Evolutionary conservation across 257 asterid species (phyloP), one percentile per base, ranked within the genome.

Genomic region (Buddleja alternifolia): DNA sequence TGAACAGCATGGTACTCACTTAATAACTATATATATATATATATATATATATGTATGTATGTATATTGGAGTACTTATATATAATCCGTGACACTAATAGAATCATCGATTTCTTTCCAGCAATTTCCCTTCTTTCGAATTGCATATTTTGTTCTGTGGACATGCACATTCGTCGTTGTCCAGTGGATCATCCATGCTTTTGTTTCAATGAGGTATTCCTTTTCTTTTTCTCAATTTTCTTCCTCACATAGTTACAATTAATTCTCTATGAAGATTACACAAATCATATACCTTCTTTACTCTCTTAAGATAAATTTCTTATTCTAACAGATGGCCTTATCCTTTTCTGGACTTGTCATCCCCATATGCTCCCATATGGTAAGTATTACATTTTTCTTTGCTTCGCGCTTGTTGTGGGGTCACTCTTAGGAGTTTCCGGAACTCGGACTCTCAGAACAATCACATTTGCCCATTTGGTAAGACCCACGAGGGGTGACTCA

Each of bases 171-270:
- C 75, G 96, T 93, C 74, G 17, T 86, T 66, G 84, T 93, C 86
- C 98, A 93, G 75, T 93, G 97, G 98, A 77, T 88, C 63, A 7
- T 83, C 65, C 98, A 93, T 73, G 87, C 80, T 56, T 88, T 70
- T 77, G 80, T 88, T 50, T 79, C 89, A 7, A 53, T 78, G 62
- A 73, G 91, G 98, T 93, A 70, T 37, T 0, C 3, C n/a, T 39
- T 24, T 9, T 19, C 14, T 23, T 12, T 14, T 7, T 29, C 46
- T 20, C 16, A 29, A 29, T 29, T n/a, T n/a, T n/a, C n/a, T n/a
- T n/a, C n/a, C 7, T 7, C 55, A 10, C 63, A 53, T 53, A 21
- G 6, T 53, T 11, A 21, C 53, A n/a, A 29, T 12, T 57, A 29
- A 29, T 12, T 57, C 24, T 37, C n/a, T 6, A 21, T 59, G n/a